Evolutionary conservation across 1,284 basidiomycete genomes (phyloP), one percentile per base, ranked within the genome.

Genomic region (Pseudozyma tsukubaensis): DNA sequence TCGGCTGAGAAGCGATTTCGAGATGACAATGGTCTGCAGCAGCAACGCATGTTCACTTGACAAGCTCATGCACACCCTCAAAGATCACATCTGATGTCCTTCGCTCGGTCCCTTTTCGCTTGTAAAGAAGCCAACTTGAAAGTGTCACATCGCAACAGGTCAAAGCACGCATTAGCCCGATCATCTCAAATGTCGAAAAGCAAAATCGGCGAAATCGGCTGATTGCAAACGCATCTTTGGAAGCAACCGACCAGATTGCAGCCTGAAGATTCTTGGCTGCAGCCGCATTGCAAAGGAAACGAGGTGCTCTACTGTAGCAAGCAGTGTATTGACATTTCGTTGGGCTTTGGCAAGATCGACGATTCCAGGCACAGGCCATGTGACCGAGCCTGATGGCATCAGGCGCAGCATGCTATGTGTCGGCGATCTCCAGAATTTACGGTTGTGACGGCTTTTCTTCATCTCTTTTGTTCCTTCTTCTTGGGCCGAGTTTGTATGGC

Each of bases 161-260:
- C 24, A 32, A 48, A n/a, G 44, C 14, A 45, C 59, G 58, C 63
- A 57, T 59, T 52, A 10, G 32, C 42, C 57, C 53, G 62, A 58
- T 58, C 29, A 43, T 53, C 53, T 13, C 13, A 24, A 13, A n/a
- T 34, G 43, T 44, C n/a, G 5, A n/a, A 32, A 11, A 43, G 43
- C 14, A 9, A 42, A 14, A 67, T 67, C 58, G 58, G 64, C 49
- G 32, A 54, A 60, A 29, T 29, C 24, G 24, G 24, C 24, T 29
- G 24, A 29, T 29, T 59, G 3, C 14, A 10, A 16, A 32, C 57
- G 64, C 58, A 49, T 60, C 37, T n/a, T 67, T 58, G 58, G 64
- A 57, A 56, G 37, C 12, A 48, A 32, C 10, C 14, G 7, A 12
- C 21, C 9, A n/a, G n/a, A 39, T 40, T 24, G 10, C 39, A 39